Evolutionary conservation across 768 basidiomycete species (phyloP).

Genomic region (Tylopilus balloui): DNA sequence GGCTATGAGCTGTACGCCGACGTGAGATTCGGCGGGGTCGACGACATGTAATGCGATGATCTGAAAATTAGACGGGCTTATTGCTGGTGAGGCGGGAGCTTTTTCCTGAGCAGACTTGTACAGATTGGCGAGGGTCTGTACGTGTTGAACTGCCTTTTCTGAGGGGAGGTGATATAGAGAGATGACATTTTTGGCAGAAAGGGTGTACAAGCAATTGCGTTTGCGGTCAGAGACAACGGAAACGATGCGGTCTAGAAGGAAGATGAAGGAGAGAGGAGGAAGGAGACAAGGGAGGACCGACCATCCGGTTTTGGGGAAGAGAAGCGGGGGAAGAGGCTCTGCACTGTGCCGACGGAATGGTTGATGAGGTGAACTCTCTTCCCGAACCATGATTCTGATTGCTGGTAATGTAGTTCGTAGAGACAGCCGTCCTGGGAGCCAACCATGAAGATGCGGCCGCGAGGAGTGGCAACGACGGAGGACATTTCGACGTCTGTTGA

Average conservation of each 20-base stretch:
- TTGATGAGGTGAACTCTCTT: conserved; percentile 83
- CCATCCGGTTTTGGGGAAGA: conserved; percentile 61
- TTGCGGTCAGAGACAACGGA: conserved; percentile 61
- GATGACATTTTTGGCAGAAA: conserved; percentile 62
- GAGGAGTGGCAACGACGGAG: conserved; percentile 70
- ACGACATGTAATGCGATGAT: conserved; percentile 70
- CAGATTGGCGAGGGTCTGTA: conserved; percentile 72
- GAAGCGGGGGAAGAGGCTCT: conserved; percentile 76
- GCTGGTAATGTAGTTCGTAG: conserved; percentile 90
- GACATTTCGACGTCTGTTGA: conserved; percentile 82
- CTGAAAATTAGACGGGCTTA: conserved; percentile 65
- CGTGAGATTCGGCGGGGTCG: conserved; percentile 59
- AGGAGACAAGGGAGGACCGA: conserved; percentile 32
- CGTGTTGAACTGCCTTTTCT: conserved; percentile 63
- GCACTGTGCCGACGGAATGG: conserved; percentile 75
- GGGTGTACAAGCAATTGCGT: conserved; percentile 74
- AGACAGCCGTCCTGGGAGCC: conserved; percentile 81
- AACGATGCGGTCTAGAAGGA: conserved; percentile 60
- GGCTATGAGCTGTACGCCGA: conserved; percentile 72
- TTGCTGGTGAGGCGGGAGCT: conserved; percentile 68
- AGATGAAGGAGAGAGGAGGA: conserved; percentile 3
- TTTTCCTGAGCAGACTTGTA: conserved; percentile 78
- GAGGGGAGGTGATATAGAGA: conserved; percentile 60
- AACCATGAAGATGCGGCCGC: conserved; percentile 90
- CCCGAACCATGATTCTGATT: conserved; percentile 88